Base-by-base conservation (phyloP, 352 stramenopile genomes). In the Globisporangium cederbergense region DNA sequence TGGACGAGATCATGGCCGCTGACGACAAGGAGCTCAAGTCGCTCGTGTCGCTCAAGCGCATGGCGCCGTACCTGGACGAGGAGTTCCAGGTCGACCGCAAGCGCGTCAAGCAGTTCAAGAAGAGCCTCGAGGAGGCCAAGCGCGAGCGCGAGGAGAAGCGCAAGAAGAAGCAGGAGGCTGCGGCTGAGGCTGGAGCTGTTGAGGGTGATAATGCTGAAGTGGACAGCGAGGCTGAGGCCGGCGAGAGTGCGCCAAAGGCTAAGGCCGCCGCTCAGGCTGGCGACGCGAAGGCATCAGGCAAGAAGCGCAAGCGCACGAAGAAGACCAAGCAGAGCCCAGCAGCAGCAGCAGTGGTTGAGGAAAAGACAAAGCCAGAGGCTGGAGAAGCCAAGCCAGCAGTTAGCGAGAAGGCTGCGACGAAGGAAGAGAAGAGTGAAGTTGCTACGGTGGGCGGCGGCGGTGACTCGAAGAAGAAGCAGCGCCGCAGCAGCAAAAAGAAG, bases 1-100 rank as follows among this genome's bases (percentile, higher is more conserved):
- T 95, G 7, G 91, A 99, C 52, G 98, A 99, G 67, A 99, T 99
- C 70, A 90, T 99, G 66, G 76, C 96, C 18, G 96, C 98, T 2
- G 87, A 98, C 58, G 97, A 99, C 79, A 92, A 93, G 47, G 94
- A 98, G 28, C 82, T 99, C 14, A 98, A 98, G 67, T 76, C 96
- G 66, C 97, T 98, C 64, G 97, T 99, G 47, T 98, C 93, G 47
- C 81, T 99, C 22, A 99, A 99, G 83, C 95, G 95, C 56, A 81
- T 99, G 71, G 97, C 96, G 14, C 95, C 97, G 2, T 99, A 99
- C 74, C 66, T 75, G 14, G 90, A 97, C n/a, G 64, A 79, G 1
- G 90, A 97, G 67, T 96, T 84, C 70, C 56, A 56, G 14, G 70
- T 96, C 22, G 82, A 91, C 54, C 72, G 76, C 47, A 88, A 89